Evolutionary conservation across 306 rosid species (phyloP).

Genomic region (Medicago ruthenica): DNA sequence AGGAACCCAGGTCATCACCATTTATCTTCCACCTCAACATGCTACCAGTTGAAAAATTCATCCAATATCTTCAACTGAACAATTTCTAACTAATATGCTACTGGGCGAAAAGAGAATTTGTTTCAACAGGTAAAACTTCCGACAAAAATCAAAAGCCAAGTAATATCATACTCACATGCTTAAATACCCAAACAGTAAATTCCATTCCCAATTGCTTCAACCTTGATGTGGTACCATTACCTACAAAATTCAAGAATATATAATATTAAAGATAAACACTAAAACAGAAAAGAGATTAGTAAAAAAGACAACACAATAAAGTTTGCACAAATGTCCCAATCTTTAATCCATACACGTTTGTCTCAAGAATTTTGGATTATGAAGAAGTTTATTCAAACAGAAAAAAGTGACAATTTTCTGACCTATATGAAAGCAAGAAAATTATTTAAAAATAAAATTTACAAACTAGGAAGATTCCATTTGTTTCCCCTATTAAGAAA

Average conservation of each 20-base stretch:
- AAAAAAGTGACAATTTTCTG: constrained; percentile 2
- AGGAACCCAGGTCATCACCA: neutral
- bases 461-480: neutral
- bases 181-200: constrained; percentile 97
- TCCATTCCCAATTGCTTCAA: constrained; percentile 99
- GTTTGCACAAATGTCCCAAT: constrained; percentile 23
- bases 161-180: constrained; percentile 74
- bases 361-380: constrained; percentile 2
- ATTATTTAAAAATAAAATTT: constrained; percentile 18
- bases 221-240: constrained; percentile 82
- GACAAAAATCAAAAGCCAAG: constrained; percentile 39
- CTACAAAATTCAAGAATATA: constrained; percentile 53
- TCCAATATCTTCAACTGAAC: constrained; percentile 28
- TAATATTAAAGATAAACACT: constrained; percentile 31
- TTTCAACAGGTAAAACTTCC: neutral
- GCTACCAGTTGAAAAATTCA: constrained; percentile 13
- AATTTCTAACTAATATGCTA: constrained; percentile 15
- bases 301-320: constrained; percentile 6
- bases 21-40: neutral
- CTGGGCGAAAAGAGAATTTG: constrained; percentile 3
- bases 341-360: constrained; percentile 14
- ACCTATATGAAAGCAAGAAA: neutral
- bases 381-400: constrained; percentile 15
- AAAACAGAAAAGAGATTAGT: constrained; percentile 6
- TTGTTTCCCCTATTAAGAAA: too few relatives aligned